Percentiles rank a stretch among this genome's conserved stretches.
Evolutionary conservation across 2,329 filamentous ascomycete genomes (phyloP).

Genomic region (Alternaria sp.): DNA sequence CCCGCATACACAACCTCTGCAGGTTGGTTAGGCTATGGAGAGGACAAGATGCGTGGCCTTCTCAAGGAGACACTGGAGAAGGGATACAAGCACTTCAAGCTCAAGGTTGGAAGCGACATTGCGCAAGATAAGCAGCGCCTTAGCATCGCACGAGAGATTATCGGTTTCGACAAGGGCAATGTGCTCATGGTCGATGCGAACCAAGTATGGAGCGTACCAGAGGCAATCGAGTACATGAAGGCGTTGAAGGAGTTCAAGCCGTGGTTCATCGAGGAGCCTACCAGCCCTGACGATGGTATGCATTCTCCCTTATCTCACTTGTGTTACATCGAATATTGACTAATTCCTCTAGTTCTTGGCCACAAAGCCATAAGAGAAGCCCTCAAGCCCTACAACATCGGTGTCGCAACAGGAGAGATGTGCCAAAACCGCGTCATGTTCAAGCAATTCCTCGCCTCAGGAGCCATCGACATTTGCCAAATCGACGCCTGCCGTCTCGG

Average conservation of each 20-base stretch:
- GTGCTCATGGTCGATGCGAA: constrained; percentile 94
- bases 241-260: constrained; percentile 82
- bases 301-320: neutral
- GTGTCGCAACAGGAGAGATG: constrained; percentile 93
- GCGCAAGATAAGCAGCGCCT: constrained; percentile 76
- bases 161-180: constrained; percentile 83
- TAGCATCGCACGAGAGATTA: constrained; percentile 76
- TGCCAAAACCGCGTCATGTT: constrained; percentile 94
- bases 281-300: constrained; percentile 77
- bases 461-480: constrained; percentile 87
- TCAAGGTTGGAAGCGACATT: constrained; percentile 82
- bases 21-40: constrained; percentile 89
- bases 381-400: constrained; percentile 76
- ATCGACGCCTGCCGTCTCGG: constrained; percentile 90
- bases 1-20: constrained; percentile 91
- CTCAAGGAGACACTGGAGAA: constrained; percentile 76
- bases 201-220: constrained; percentile 89
- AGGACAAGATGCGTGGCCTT: constrained; percentile 83
- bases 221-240: constrained; percentile 88
- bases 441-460: constrained; percentile 84
- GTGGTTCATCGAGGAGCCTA: constrained; percentile 96
- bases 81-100: constrained; percentile 87
- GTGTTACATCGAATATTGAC: neutral
- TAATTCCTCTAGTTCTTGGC: constrained; percentile 69
- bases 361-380: constrained; percentile 86